A percentile compares a stretch with the other conserved stretches of the same genome.
These are phyloP conservation scores for Botrytis cinerea DNA, from an alignment of 2,329 filamentous ascomycete genomes.

Conservation along the genomic window DNA sequence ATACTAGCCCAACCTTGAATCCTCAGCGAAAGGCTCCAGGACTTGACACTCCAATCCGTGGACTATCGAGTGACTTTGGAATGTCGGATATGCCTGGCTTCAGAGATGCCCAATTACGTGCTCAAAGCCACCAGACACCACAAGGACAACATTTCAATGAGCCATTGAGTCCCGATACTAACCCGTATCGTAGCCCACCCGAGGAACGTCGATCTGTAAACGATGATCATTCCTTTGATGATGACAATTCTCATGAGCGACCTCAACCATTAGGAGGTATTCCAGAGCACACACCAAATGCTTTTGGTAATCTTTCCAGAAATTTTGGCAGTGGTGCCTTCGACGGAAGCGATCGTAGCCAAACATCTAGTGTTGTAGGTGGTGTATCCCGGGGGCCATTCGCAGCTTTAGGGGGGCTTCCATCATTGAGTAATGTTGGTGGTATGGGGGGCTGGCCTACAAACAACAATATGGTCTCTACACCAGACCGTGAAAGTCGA, in stretches of 20 bases:
- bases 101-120: constrained; percentile 54
- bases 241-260: constrained; percentile 48
- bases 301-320: constrained; percentile 58
- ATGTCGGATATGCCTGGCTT: constrained; percentile 62
- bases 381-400: constrained; percentile 60
- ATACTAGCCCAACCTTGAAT: constrained; percentile 58
- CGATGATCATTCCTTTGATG: constrained; percentile 45
- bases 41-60: constrained; percentile 48
- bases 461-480: constrained; percentile 63
- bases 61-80: constrained; percentile 57
- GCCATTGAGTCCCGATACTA: constrained; percentile 88
- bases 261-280: constrained; percentile 55
- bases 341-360: constrained; percentile 83
- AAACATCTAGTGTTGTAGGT: constrained; percentile 84
- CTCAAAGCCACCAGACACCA: constrained; percentile 46
- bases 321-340: constrained; percentile 48
- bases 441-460: constrained; percentile 50
- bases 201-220: constrained; percentile 55
- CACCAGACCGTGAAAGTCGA: constrained; percentile 64
- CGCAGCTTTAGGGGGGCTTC: constrained; percentile 59
- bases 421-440: constrained; percentile 52
- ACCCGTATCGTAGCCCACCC: constrained; percentile 90
- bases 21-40: constrained; percentile 47
- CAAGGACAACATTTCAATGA: constrained; percentile 53
- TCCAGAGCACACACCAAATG: constrained; percentile 50